phyloP scores from a whole-genome alignment of 768 basidiomycete species.

The Russula virescens region DNA sequence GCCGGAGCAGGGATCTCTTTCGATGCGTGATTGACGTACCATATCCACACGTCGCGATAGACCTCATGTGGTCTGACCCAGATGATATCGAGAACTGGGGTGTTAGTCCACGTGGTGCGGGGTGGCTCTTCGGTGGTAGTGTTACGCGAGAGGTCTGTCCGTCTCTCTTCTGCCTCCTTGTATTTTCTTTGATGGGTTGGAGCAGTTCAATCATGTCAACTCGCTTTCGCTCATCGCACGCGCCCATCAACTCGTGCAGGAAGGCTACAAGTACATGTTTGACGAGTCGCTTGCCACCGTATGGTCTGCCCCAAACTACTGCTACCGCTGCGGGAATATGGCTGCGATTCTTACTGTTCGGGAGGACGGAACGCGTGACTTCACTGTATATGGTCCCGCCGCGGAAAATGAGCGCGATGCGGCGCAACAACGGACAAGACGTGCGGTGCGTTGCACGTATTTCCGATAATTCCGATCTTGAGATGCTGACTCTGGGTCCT shows the following conservation, averaged over 20 bases:
- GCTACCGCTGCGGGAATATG: conserved; percentile 81
- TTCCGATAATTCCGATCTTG: background rate
- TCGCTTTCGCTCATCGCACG: conserved; percentile 82
- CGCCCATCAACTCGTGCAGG: conserved; percentile 95
- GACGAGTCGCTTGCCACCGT: conserved; percentile 88
- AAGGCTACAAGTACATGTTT: conserved; percentile 97
- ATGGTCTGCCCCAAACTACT: conserved; percentile 91
- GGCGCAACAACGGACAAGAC: conserved; percentile 61
- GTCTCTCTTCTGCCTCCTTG: background rate
- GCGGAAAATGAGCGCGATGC: conserved; percentile 84
- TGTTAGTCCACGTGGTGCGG: conserved; percentile 92
- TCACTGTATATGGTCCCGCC: conserved; percentile 83
- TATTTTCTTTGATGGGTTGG: background rate
- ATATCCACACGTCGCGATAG: conserved; percentile 33
- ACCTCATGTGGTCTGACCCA: conserved; percentile 98
- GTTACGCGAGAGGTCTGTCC: conserved; percentile 73
- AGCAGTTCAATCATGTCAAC: conserved; percentile 90
- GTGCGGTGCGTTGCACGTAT: conserved; percentile 50
- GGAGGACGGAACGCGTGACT: conserved; percentile 58
- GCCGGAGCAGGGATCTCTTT: conserved; percentile 24
- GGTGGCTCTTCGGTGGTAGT: conserved; percentile 86
- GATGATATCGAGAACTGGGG: conserved; percentile 97
- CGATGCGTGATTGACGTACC: background rate
- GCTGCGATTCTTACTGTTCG: conserved; percentile 85
- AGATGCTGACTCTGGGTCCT: background rate